phyloP scores from a whole-genome alignment of 768 basidiomycete genomes.

The Pleurotus giganteus region DNA sequence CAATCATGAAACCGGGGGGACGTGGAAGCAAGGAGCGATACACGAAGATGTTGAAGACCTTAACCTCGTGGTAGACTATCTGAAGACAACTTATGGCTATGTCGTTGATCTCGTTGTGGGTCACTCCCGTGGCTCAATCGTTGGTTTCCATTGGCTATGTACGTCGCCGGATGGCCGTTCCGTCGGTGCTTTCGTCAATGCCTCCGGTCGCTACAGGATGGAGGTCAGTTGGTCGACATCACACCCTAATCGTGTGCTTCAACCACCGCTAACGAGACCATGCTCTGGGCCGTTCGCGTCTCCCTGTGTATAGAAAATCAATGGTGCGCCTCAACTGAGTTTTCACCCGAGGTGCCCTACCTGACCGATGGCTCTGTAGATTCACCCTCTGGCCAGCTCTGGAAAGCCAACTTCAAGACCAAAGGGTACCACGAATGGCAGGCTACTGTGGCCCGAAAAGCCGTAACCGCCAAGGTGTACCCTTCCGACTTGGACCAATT shows the following conservation, averaged over 20 bases:
- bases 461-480: constrained; percentile 47
- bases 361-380: constrained; percentile 21
- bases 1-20: constrained; percentile 72
- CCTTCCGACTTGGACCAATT: constrained; percentile 63
- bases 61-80: constrained; percentile 58
- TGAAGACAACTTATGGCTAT: constrained; percentile 62
- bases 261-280: background rate
- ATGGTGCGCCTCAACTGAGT: constrained; percentile 30
- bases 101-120: constrained; percentile 67
- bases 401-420: constrained; percentile 49
- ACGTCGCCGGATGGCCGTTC: constrained; percentile 54
- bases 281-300: constrained; percentile 1
- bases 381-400: constrained; percentile 27
- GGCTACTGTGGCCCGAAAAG: constrained; percentile 63
- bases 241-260: constrained; percentile 1
- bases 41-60: constrained; percentile 66
- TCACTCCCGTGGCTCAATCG: constrained; percentile 78
- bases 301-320: constrained; percentile 34
- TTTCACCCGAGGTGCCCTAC: constrained; percentile 7
- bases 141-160: constrained; percentile 66
- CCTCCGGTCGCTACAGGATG: constrained; percentile 80
- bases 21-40: constrained; percentile 60
- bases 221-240: constrained; percentile 50
- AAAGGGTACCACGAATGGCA: constrained; percentile 65
- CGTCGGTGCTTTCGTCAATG: constrained; percentile 67